Conservation (phyloP, 306 rosid genomes). For the Rubus parviflorus region DNA sequence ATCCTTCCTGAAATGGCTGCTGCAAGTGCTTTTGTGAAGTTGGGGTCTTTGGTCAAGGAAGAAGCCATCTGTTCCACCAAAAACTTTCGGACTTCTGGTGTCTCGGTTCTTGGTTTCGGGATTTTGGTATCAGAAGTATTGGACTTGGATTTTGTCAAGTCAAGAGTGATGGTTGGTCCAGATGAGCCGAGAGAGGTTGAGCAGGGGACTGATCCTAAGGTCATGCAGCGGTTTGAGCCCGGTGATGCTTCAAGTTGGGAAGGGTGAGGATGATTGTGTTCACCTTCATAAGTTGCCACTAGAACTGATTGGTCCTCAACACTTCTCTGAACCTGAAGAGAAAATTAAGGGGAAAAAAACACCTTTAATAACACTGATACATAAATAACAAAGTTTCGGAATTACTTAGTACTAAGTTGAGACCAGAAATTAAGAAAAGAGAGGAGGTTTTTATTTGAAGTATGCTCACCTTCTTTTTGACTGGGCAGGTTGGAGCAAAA, state of each 20-base stretch:
- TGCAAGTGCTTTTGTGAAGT: constrained; percentile 84
- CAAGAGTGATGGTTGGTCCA: constrained; percentile 53
- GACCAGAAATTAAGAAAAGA: not conserved
- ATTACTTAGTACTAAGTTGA: not conserved
- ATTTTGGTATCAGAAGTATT: constrained; percentile 32
- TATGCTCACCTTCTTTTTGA: constrained; percentile 83
- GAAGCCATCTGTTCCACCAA: constrained; percentile 95
- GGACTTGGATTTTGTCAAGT: constrained; percentile 55
- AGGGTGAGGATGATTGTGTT: constrained; percentile 79
- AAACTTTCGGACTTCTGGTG: constrained; percentile 54
- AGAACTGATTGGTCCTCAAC: constrained; percentile 83
- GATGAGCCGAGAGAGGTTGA: constrained; percentile 47
- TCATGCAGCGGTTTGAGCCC: constrained; percentile 43
- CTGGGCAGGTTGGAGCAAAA: constrained; percentile 94
- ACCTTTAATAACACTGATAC: not conserved
- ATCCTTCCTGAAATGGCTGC: constrained; percentile 92
- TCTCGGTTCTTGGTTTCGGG: constrained; percentile 42
- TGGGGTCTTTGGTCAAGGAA: constrained; percentile 90
- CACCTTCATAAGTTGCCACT: constrained; percentile 97
- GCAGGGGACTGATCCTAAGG: constrained; percentile 42
- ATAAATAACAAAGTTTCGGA: not conserved
- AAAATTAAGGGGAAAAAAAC: constrained; percentile 17
- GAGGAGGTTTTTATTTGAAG: not conserved
- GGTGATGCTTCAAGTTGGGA: constrained; percentile 59
- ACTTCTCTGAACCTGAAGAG: constrained; percentile 88